Evolutionary conservation across 2,329 filamentous ascomycete genomes (phyloP), one percentile per base, ranked within the genome.

Genomic region (Metarhizium robertsii): DNA sequence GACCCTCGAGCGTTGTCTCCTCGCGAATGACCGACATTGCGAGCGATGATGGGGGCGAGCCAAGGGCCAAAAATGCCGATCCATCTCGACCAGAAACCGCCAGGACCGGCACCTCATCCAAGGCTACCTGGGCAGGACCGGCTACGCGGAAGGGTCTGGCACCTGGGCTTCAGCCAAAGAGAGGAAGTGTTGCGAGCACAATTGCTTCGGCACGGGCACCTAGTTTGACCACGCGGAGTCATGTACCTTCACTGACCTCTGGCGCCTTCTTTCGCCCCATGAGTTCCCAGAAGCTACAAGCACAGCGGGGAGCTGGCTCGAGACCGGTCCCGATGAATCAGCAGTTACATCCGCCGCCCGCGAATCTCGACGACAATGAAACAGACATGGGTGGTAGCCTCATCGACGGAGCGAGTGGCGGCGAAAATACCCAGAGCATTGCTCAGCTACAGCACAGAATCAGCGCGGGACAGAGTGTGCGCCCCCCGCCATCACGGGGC

Each of bases 211-310:
- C 77, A 16, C 65, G 64, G 53, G 58, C 68, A 25, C 63, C 66
- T 2, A 92, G 86, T 61, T 79, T 88, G 46, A 78, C 87, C 49
- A 91, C 86, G 67, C 83, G 86, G 65, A 94, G 89, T 46, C 94
- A 99, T 76, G 91, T 95, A 20, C 92, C 94, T 1, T 91, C 88
- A 2, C 75, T 99, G 53, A 87, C 90, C 2, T 91, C 90, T 16
- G 88, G 92, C 66, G 92, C 90, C 54, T 97, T 99, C 74, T 96
- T 95, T 67, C 87, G 87, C 25, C 94, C 94, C 43, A 95, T 99
- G 90, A 97, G 92, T 73, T 95, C 92, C 29, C 91, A 96, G 69
- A 87, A 90, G 68, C 77, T 97, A 52, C 92, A 97, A 72, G 91
- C 91, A 54, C 94, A 97, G 71, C 80, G 92, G 69, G 85, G 66